Base-by-base conservation (phyloP, 176 grass and related monocot species). In the Secale cereale region DNA sequence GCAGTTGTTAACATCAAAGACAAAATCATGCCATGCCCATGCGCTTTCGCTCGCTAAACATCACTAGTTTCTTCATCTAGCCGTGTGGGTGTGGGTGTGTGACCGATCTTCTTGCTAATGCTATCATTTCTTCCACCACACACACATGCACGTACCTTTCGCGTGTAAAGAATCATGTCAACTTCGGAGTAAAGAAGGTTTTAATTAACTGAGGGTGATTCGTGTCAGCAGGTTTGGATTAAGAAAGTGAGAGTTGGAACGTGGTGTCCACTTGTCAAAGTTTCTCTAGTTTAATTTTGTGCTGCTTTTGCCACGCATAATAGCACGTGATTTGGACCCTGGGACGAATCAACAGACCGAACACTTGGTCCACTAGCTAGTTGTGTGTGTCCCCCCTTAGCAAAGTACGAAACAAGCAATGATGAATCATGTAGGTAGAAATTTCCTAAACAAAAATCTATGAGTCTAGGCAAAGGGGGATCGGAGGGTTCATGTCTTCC, bases 221-320 rank as follows among this genome's bases (percentile, higher is more conserved):
- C 62, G 83, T 78, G 68, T 65, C 57, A 39, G 23, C 16, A 1
- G 41, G 22, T 81, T 71, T 15, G 4, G 9, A 22, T 19, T 69
- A 22, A 43, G 9, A 23, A 67, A 74, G 31, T 17, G 17, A 54
- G 41, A 12, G 11, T n/a, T 76, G 17, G 70, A 46, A 52, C 59
- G 71, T 52, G 59, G n/a, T 50, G 7, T 64, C 41, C 82, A 84
- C 70, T 65, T 76, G 81, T 20, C 61, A 35, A 74, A 65, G 40
- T 61, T 41, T 37, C 17, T 31, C 32, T 74, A 46, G 8, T 59
- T 83, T 83, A 59, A 56, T 56, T 56, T 19, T 0, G 50, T 17
- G 57, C 17, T 0, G 54, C 37, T 45, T 32, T 32, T 32, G 31
- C 27, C 40, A 8, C 31, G 22, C 17, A n/a, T 6, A 1, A 23